Evolutionary conservation across 345 rosid genomes (phyloP).

Genomic region (Psidium guajava): DNA sequence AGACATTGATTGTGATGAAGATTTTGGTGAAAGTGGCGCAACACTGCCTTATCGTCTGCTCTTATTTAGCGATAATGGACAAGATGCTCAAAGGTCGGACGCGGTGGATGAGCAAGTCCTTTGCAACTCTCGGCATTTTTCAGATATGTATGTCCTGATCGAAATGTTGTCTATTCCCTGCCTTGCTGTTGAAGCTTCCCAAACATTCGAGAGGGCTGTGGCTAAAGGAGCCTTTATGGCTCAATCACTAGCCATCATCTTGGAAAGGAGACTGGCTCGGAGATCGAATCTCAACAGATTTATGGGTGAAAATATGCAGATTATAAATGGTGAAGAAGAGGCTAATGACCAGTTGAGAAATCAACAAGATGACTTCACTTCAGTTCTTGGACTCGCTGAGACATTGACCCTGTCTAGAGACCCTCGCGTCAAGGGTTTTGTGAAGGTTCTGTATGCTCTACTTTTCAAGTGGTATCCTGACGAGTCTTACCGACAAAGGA

Average conservation of each 20-base stretch:
- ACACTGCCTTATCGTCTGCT: slow-evolving; percentile 38
- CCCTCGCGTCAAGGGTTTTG: slow-evolving; percentile 67
- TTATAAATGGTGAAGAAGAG: slow-evolving; percentile 62
- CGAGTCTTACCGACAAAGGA: slow-evolving; percentile 62
- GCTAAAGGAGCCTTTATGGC: slow-evolving; percentile 74
- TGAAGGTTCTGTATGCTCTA: slow-evolving; percentile 70
- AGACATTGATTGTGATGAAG: slow-evolving; percentile 75
- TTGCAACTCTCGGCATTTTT: slow-evolving; percentile 40
- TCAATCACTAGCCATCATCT: slow-evolving; percentile 69
- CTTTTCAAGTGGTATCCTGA: slow-evolving; percentile 79
- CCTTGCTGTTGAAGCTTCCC: slow-evolving; percentile 82
- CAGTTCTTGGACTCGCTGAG: slow-evolving; percentile 88
- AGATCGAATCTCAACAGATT: slow-evolving; percentile 35
- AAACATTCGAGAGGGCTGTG: slow-evolving; percentile 89
- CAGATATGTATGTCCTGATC: slow-evolving; percentile 74
- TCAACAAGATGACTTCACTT: slow-evolving; percentile 62
- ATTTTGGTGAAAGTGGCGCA: slow-evolving; percentile 37
- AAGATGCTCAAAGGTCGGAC: slow-evolving; percentile 39
- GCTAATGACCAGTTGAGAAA: slow-evolving; percentile 46
- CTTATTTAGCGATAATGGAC: slow-evolving; percentile 57
- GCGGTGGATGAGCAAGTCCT: slow-evolving; percentile 45
- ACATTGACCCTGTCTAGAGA: slow-evolving; percentile 69
- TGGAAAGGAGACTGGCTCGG: slow-evolving; percentile 69
- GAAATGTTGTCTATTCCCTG: slow-evolving; percentile 91
- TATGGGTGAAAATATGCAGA: slow-evolving; percentile 40